Evolutionary conservation across 139 green algal species (phyloP).

Genomic region (Ettlia oleoabundans): DNA sequence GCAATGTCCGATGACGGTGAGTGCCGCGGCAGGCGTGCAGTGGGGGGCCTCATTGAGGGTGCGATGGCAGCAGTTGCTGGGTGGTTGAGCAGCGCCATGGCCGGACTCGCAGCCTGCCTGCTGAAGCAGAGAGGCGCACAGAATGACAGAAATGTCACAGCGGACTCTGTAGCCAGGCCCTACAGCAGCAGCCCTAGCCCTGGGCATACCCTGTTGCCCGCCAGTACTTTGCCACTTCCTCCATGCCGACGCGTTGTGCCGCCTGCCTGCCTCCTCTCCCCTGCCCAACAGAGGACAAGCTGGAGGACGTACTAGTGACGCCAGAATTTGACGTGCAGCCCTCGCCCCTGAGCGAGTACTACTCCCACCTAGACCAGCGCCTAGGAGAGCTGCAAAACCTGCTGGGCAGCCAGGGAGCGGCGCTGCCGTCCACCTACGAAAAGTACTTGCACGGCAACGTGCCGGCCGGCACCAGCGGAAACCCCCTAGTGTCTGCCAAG

Average conservation of each 20-base stretch:
- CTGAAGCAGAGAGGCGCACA: no score
- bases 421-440: slow-evolving; percentile 39
- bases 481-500: slow-evolving; percentile 34
- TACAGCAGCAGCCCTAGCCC: not conserved
- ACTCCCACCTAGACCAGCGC: slow-evolving; percentile 26
- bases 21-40: not conserved
- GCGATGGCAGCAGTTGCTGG: not conserved
- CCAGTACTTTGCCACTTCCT: no score
- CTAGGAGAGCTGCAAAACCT: slow-evolving; percentile 35
- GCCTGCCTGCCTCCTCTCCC: not conserved
- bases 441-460: slow-evolving; percentile 46
- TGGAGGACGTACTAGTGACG: slow-evolving; percentile 35
- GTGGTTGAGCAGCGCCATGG: not conserved
- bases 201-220: no score
- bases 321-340: slow-evolving; percentile 41
- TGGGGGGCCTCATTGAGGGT: no score
- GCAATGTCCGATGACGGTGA: slow-evolving; percentile 12
- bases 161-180: no score
- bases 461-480: slow-evolving; percentile 9
- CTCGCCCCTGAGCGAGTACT: slow-evolving; percentile 23
- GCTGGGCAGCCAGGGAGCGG: slow-evolving; percentile 5
- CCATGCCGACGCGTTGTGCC: no score
- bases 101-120: no score
- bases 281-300: slow-evolving; percentile 16
- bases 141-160: no score